Conservation (phyloP, 2,329 filamentous ascomycete species). For the Venturia nashicola region DNA sequence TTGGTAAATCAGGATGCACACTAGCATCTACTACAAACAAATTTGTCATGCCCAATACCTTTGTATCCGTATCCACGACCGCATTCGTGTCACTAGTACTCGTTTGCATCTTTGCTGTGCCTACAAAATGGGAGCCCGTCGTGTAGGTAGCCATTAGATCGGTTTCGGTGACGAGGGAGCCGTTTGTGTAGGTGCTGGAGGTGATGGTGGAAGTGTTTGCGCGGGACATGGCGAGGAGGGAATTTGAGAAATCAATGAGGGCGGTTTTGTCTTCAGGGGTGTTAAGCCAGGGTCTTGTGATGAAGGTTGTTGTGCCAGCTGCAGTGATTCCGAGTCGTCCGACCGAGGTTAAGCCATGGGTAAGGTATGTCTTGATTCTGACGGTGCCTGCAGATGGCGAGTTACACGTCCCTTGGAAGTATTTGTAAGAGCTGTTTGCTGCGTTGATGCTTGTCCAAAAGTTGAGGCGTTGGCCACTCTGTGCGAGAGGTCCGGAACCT, state of each 20-base stretch:
- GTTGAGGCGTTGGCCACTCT: background rate
- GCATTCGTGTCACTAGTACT: background rate
- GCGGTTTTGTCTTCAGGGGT: constrained; percentile 2
- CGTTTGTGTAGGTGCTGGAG: background rate
- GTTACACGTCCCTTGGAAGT: background rate
- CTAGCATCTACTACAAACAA: constrained; percentile 26
- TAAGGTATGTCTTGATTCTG: background rate
- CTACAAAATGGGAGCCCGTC: background rate
- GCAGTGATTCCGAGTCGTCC: background rate
- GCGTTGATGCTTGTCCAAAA: background rate
- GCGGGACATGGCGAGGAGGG: background rate
- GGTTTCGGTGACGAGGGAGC: background rate
- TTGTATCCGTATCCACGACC: constrained; percentile 2
- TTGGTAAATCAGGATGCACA: constrained; percentile 20
- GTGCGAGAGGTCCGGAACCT: background rate
- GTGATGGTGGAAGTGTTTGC: background rate
- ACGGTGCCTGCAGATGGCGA: background rate
- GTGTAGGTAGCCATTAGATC: background rate
- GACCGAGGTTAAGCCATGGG: background rate
- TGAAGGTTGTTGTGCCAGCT: background rate
- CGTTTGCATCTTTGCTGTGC: background rate
- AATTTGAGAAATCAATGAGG: background rate
- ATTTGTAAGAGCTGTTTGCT: background rate
- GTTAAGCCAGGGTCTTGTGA: constrained; percentile 4
- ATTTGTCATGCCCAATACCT: constrained; percentile 23